These are phyloP conservation scores for Hortaea werneckii DNA, from an alignment of 2,329 filamentous ascomycete genomes.

Conservation along the genomic window DNA sequence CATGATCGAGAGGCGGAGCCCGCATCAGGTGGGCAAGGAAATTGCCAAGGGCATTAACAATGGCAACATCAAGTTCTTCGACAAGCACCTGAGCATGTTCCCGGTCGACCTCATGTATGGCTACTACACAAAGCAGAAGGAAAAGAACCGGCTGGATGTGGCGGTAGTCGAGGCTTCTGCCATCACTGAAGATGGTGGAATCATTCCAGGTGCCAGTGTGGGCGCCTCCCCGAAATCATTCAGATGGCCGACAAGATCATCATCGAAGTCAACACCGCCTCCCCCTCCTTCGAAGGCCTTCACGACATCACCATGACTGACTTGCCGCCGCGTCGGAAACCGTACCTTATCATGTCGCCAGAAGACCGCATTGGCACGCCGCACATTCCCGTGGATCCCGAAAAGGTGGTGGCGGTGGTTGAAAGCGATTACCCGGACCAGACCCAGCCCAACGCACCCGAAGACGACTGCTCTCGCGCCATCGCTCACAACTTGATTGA, in stretches of 20 bases:
- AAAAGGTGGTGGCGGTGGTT: conserved; percentile 74
- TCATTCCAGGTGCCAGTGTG: conserved; percentile 77
- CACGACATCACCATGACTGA: conserved; percentile 91
- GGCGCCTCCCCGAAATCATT: conserved; percentile 70
- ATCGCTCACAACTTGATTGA: conserved; percentile 78
- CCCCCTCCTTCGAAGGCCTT: conserved; percentile 75
- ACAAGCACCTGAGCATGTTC: conserved; percentile 91
- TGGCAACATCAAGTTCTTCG: conserved; percentile 82
- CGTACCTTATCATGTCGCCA: conserved; percentile 73
- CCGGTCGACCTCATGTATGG: conserved; percentile 72
- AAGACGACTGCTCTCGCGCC: conserved; percentile 59
- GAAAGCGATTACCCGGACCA: conserved; percentile 76
- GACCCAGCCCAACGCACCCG: conserved; percentile 63
- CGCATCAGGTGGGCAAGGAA: conserved; percentile 83
- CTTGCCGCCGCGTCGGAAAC: conserved; percentile 68
- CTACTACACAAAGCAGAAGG: conserved; percentile 67
- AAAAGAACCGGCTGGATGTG: conserved; percentile 66
- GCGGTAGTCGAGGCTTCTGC: conserved; percentile 73
- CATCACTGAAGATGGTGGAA: conserved; percentile 80
- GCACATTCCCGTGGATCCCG: conserved; percentile 73
- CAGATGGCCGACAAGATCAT: conserved; percentile 92
- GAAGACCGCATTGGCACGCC: conserved; percentile 79
- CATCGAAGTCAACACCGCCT: conserved; percentile 81
- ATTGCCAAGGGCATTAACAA: conserved; percentile 87
- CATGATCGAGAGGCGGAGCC: conserved; percentile 79